Evolutionary conservation across 345 rosid species (phyloP).

Genomic region (Eutrema heterophyllum): DNA sequence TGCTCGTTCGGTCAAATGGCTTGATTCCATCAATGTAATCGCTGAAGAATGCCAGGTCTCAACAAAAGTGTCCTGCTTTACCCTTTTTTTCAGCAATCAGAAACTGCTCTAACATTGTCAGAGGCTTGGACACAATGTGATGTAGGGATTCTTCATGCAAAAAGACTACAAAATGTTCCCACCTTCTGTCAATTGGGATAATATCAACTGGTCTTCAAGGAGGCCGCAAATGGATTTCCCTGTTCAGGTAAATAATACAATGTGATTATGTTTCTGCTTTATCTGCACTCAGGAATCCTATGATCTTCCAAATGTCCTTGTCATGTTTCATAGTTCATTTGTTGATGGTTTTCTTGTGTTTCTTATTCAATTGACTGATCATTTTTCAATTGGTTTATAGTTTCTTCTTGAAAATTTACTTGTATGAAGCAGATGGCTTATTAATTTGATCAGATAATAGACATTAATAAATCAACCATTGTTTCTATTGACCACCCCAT

Average conservation of each 20-base stretch:
- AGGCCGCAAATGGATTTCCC: constrained; percentile 98
- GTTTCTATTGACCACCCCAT: not conserved
- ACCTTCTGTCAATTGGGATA: constrained; percentile 94
- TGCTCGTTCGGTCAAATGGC: constrained; percentile 99
- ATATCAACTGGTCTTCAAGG: constrained; percentile 82
- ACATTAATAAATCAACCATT: not conserved
- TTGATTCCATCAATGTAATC: constrained; percentile 72
- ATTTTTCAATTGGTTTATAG: not conserved
- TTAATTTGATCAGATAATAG: not conserved
- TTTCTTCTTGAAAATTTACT: not conserved
- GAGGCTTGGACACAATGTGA: constrained; percentile 8
- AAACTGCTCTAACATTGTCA: constrained; percentile 15
- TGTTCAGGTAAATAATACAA: constrained; percentile 58
- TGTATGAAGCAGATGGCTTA: not conserved
- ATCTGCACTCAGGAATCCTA: not conserved
- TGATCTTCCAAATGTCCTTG: not conserved
- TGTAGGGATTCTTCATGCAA: constrained; percentile 97
- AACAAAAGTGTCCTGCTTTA: not conserved
- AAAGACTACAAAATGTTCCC: constrained; percentile 98
- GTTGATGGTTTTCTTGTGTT: not conserved
- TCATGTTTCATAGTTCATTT: not conserved
- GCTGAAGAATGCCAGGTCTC: constrained; percentile 87
- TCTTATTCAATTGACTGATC: not conserved
- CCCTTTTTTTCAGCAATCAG: not conserved
- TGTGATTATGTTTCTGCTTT: not conserved